Base-by-base conservation (phyloP, 257 asterid genomes). In the Ophiorrhiza pumila region DNA sequence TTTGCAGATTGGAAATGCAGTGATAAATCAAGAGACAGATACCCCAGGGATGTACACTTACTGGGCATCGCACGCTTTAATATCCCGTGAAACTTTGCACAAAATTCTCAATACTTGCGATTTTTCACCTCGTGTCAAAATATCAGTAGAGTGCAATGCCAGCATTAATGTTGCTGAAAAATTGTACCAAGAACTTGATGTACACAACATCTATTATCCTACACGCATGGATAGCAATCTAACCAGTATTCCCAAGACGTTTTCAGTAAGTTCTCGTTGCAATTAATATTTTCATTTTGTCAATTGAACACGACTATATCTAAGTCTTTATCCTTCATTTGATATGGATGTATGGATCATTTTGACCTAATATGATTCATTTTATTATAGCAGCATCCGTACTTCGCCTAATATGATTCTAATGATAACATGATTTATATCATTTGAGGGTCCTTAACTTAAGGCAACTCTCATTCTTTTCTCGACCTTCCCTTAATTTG, bases 1-100 rank as follows among this genome's bases (percentile, higher is more conserved):
- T n/a, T 64, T 10, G 76, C 85, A 91, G 96, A 87, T 91, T 7
- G 97, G 97, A 53, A 91, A 91, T 57, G 97, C 97, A 0, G 94
- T 87, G 74, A 81, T 91, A n/a, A 80, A 91, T 74, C 92, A 86
- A 15, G 94, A 85, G 77, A 84, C 87, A 0, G 96, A 91, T 65
- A 35, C 53, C 7, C 75, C 61, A 77, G 97, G 97, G 10, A 87
- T 89, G 92, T 89, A 83, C 25, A 87, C 86, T 37, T 89, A 84
- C 65, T 86, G 87, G 9, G 86, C 79, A 41, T 80, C 80, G 22
- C 97, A 91, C 55, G 96, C 97, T 32, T 39, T 91, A 27, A 80
- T 91, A 10, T 86, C 97, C 0, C 90, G 83, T 50, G 87, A 84
- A 75, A 72, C 73, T 10, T 71, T 66, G 0, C 25, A 58, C 37